These are phyloP conservation scores for Emiliania huxleyi DNA, from an alignment of 78 protist species.

Conservation along the genomic window DNA sequence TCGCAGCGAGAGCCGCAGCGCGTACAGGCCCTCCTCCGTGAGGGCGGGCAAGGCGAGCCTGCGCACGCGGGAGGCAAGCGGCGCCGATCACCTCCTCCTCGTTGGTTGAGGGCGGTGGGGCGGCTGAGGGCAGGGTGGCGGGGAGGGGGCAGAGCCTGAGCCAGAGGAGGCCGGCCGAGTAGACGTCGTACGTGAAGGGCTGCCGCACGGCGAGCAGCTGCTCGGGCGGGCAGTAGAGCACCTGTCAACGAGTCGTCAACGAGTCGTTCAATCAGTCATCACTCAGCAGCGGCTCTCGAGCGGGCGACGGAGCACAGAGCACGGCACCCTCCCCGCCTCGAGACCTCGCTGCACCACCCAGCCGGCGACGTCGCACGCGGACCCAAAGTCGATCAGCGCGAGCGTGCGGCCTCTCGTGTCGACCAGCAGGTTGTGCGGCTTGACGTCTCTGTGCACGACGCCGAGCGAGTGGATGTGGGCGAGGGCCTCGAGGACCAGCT, in stretches of 20 bases:
- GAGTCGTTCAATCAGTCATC: too few species aligned
- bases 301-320: background rate
- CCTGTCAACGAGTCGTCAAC: too few species aligned
- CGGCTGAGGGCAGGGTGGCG: background rate
- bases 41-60: background rate
- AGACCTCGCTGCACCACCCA: background rate
- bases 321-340: background rate
- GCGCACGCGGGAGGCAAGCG: background rate
- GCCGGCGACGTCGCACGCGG: background rate
- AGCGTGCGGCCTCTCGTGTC: too few species aligned
- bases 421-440: too few species aligned
- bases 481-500: too few species aligned
- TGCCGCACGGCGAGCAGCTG: background rate
- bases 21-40: background rate
- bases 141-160: background rate
- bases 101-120: too few species aligned
- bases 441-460: too few species aligned
- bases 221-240: background rate
- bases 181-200: background rate
- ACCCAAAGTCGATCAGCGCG: background rate
- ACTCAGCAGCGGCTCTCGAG: too few species aligned
- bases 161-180: background rate
- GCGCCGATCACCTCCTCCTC: background rate
- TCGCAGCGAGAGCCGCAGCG: background rate
- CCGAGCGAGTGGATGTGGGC: too few species aligned